Evolutionary conservation across 2,329 filamentous ascomycete species (phyloP), one percentile per base, ranked within the genome.

Genomic region (Aspergillus viridinutans): DNA sequence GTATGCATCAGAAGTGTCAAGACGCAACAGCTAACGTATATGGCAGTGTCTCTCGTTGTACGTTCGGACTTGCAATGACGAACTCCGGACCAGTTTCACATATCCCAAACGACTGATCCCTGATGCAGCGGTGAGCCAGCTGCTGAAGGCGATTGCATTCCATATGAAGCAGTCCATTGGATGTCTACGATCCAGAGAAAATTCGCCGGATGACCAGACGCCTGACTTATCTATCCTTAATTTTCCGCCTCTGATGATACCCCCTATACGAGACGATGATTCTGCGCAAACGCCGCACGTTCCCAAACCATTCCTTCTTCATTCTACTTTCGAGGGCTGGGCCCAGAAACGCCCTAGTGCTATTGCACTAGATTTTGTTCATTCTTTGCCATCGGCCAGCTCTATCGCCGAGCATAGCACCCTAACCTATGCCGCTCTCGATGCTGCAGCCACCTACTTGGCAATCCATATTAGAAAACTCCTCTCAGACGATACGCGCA

Each of bases 291-390:
- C 57, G 10, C n/a, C 26, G 21, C 38, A 35, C 9, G 38, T 29
- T 53, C 48, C 55, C 9, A 42, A 51, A 21, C 29, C 57, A 12
- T 61, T 53, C 45, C 67, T 69, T 53, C 56, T 69, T 32, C 67
- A 69, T 55, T 43, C 60, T 45, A 59, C 63, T 50, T 69, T 69
- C 26, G 67, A 69, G 59, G 50, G 58, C 58, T 67, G 67, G 60
- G 67, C 60, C 52, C 61, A 45, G 3, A 58, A 51, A 45, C 63
- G 56, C 20, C 67, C 67, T 49, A 50, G 61, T 60, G 51, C 58
- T 2, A 59, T 65, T n/a, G 67, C 67, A 21, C 58, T 69, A 35
- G 67, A 69, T 47, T 69, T 69, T 52, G 55, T 69, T 38, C 63
- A 66, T 52, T 64, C 64, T n/a, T 54, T 69, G 29, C 47, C 53